These are phyloP conservation scores for Periconia digitata DNA, from an alignment of 2,329 filamentous ascomycete genomes.

Conservation along the genomic window DNA sequence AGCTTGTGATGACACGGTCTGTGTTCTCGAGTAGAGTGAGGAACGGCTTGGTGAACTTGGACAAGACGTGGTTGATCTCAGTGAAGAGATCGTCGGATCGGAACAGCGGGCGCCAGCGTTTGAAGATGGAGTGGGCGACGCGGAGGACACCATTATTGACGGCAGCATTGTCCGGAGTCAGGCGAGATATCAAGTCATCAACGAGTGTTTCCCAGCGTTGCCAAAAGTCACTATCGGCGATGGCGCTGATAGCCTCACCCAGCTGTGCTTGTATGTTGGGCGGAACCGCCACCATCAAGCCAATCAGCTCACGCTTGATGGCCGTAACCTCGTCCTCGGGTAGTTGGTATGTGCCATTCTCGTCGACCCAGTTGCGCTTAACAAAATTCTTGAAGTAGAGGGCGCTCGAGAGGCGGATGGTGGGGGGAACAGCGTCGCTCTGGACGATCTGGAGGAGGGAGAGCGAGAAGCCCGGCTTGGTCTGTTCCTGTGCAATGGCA, in stretches of 20 bases:
- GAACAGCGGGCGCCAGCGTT: conserved; percentile 91
- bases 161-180: conserved; percentile 78
- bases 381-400: conserved; percentile 99
- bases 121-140: conserved; percentile 97
- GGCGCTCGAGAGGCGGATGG: conserved; percentile 82
- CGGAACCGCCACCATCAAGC: conserved; percentile 92
- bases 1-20: conserved; percentile 70
- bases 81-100: conserved; percentile 88
- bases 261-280: conserved; percentile 87
- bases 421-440: conserved; percentile 68
- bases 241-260: conserved; percentile 94
- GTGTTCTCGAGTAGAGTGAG: conserved; percentile 75
- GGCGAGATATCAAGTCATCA: conserved; percentile 83
- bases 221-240: conserved; percentile 98
- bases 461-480: conserved; percentile 84
- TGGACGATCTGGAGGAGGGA: conserved; percentile 86
- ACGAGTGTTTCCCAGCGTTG: conserved; percentile 94
- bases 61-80: conserved; percentile 94
- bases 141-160: conserved; percentile 93
- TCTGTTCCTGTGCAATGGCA: conserved; percentile 75
- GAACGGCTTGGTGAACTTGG: conserved; percentile 81
- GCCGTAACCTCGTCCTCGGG: conserved; percentile 77
- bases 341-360: conserved; percentile 91
- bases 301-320: conserved; percentile 94
- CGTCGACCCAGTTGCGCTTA: conserved; percentile 89